These are phyloP conservation scores for Acanthamoeba quina DNA, from an alignment of 208 protist genomes.

Conservation along the genomic window DNA sequence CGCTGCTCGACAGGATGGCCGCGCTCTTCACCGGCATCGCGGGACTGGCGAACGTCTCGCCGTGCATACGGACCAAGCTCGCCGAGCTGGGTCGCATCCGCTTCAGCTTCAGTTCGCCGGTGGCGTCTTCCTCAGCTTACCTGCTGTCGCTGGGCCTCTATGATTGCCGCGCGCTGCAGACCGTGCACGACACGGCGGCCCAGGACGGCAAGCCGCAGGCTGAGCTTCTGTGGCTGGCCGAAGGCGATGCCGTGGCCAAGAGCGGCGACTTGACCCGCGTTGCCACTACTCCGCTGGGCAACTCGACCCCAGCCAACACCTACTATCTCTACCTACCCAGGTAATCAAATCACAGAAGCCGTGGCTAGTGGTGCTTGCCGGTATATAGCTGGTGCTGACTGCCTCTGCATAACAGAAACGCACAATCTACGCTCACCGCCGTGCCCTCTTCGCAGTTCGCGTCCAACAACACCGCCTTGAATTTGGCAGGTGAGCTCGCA, in stretches of 20 bases:
- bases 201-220: neutral
- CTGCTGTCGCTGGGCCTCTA: neutral
- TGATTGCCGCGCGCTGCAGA: slow-evolving; percentile 4
- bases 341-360: neutral
- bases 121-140: neutral
- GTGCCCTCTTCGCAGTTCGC: slow-evolving; percentile 5
- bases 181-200: neutral
- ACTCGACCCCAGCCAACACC: neutral
- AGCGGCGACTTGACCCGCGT: slow-evolving; percentile 26
- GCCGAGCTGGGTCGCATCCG: neutral
- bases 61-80: slow-evolving; percentile 20
- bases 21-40: neutral
- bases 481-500: neutral
- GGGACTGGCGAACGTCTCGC: neutral
- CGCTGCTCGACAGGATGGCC: neutral
- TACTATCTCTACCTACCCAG: slow-evolving; percentile 55
- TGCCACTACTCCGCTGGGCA: neutral
- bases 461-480: slow-evolving; percentile 37
- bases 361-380: neutral
- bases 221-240: slow-evolving; percentile 13
- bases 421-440: neutral
- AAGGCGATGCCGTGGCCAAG: slow-evolving; percentile 8
- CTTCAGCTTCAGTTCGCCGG: neutral
- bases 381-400: neutral
- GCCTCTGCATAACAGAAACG: neutral